A percentile compares a stretch with the other conserved stretches of the same genome.
phyloP scores from a whole-genome alignment of 345 rosid species.

The Salix koriyanagi region DNA sequence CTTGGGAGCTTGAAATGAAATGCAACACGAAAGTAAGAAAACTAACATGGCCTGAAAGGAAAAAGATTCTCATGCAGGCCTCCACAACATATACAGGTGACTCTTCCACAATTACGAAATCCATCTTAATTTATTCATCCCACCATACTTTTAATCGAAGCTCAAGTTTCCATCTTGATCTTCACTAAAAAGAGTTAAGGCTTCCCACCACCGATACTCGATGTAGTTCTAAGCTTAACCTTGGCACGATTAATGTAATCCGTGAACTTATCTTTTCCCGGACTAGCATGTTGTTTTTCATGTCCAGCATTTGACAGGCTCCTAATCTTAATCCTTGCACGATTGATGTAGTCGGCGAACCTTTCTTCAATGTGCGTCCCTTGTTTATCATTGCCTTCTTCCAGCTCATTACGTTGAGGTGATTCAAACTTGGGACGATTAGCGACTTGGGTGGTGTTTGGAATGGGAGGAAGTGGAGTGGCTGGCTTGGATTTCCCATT shows the following conservation, averaged over 20 bases:
- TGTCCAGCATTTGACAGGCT: conserved; percentile 15
- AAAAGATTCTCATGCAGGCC: background rate
- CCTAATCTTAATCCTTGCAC: conserved; percentile 27
- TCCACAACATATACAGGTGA: background rate
- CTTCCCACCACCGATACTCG: conserved; percentile 17
- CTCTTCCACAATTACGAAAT: background rate
- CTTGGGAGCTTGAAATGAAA: no score
- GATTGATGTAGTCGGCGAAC: conserved; percentile 23
- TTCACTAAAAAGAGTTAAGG: conserved; percentile 16
- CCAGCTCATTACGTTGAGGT: background rate
- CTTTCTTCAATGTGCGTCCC: conserved; percentile 20
- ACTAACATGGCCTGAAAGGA: background rate
- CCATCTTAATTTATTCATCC: background rate
- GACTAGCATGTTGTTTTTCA: background rate
- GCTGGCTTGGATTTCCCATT: conserved; percentile 4
- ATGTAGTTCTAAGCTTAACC: conserved; percentile 24
- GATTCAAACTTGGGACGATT: background rate
- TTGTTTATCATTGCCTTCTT: conserved; percentile 2
- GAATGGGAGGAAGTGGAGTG: background rate
- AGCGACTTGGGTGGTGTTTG: background rate
- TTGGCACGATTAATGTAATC: conserved; percentile 26
- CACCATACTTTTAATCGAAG: background rate
- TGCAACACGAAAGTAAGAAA: no score
- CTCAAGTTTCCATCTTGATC: background rate
- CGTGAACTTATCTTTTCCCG: conserved; percentile 16